These are phyloP conservation scores for Symbiodinium pilosum DNA, from an alignment of 73 alveolate species.

Conservation along the genomic window DNA sequence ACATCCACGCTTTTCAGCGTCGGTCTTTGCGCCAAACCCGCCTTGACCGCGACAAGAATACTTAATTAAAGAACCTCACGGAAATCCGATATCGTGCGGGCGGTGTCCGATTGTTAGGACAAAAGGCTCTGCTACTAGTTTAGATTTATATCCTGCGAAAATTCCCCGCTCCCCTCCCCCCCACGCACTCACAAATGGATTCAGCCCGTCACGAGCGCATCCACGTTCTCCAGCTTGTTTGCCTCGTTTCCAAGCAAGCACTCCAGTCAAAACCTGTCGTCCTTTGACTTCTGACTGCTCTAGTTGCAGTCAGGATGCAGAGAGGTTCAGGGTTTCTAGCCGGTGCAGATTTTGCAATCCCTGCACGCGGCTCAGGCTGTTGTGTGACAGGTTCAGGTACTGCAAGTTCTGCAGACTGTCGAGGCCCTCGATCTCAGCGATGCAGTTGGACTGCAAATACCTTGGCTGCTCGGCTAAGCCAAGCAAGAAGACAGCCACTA, in stretches of 20 bases:
- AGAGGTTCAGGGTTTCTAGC: conserved; percentile 85
- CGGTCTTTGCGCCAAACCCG: conserved; percentile 64
- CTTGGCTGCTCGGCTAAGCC: too few relatives aligned
- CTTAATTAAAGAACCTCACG: too few relatives aligned
- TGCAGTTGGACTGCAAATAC: conserved; percentile 92
- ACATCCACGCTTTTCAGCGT: conserved; percentile 78
- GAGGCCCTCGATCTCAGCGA: conserved; percentile 71
- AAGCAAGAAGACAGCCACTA: neutral
- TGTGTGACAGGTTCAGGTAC: conserved; percentile 75
- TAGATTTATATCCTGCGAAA: too few relatives aligned
- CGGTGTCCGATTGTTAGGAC: too few relatives aligned
- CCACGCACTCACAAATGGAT: neutral
- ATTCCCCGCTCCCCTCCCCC: neutral
- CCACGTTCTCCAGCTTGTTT: conserved; percentile 73
- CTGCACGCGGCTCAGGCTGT: conserved; percentile 60
- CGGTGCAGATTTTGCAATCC: neutral
- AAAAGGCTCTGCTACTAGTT: neutral
- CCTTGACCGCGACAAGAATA: too few relatives aligned
- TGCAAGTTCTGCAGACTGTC: conserved; percentile 36
- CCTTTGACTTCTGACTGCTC: too few relatives aligned
- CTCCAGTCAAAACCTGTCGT: too few relatives aligned
- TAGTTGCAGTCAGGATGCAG: neutral
- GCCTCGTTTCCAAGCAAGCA: neutral
- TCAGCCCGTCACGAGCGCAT: neutral
- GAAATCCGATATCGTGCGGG: too few relatives aligned